A percentile compares a stretch with the other conserved stretches of the same genome.
Conservation (phyloP, 2,329 filamentous ascomycete species). For the Nemania abortiva region DNA sequence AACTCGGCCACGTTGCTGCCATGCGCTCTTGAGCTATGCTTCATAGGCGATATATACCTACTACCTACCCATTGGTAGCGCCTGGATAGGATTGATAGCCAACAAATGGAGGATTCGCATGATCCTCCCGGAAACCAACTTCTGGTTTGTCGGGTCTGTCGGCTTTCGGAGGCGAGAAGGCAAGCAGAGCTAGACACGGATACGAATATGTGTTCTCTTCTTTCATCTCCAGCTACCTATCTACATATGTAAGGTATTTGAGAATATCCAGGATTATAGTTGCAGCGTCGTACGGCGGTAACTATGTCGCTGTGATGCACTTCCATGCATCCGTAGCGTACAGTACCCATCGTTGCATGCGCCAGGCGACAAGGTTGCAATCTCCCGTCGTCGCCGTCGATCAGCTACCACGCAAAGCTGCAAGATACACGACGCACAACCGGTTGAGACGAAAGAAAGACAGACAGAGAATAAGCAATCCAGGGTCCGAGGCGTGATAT, state of each 20-base stretch:
- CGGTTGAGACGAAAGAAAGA: conserved; percentile 10
- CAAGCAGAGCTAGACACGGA: conserved; percentile 1
- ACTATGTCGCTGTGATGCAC: conserved; percentile 32
- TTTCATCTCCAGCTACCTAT: not conserved
- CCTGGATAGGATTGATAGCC: conserved; percentile 5
- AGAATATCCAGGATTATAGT: conserved; percentile 7
- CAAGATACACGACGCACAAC: conserved; percentile 21
- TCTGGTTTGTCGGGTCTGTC: conserved; percentile 6
- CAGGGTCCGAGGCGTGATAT: conserved; percentile 12
- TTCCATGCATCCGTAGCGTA: conserved; percentile 22
- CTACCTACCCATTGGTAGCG: conserved; percentile 6
- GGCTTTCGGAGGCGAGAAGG: not conserved
- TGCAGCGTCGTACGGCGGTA: conserved; percentile 18
- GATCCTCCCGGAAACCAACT: conserved; percentile 26
- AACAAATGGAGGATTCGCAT: conserved; percentile 28
- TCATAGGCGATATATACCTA: conserved; percentile 9
- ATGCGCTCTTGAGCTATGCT: conserved; percentile 20
- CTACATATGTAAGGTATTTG: conserved; percentile 3
- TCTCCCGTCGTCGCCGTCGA: conserved; percentile 25
- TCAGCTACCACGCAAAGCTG: conserved; percentile 20
- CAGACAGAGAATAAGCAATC: not conserved
- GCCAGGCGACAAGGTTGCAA: conserved; percentile 26
- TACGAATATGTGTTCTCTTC: not conserved
- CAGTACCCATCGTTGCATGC: conserved; percentile 24
- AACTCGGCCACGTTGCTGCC: conserved; percentile 29